Evolutionary conservation across 768 basidiomycete genomes (phyloP).

Genomic region (Suillus subaureus): DNA sequence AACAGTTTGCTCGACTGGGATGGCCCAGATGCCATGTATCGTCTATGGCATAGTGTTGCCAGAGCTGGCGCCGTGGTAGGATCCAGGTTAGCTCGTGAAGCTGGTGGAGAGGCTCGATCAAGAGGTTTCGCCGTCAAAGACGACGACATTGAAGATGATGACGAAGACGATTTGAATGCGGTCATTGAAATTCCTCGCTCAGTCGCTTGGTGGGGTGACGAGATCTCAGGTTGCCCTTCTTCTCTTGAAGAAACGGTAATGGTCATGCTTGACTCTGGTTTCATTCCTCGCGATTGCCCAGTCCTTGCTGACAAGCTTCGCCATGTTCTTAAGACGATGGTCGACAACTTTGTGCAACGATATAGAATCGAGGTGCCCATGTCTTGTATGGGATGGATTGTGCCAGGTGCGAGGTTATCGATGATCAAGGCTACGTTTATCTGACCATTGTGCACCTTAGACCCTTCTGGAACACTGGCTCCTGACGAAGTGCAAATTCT

Average conservation of each 20-base stretch:
- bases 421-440: background rate
- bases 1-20: slow-evolving; percentile 49
- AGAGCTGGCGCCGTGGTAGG: slow-evolving; percentile 44
- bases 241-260: slow-evolving; percentile 63
- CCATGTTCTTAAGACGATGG: slow-evolving; percentile 45
- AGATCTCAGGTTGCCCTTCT: slow-evolving; percentile 61
- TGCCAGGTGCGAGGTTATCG: slow-evolving; percentile 46
- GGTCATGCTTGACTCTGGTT: slow-evolving; percentile 59
- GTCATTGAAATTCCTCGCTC: slow-evolving; percentile 41
- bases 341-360: slow-evolving; percentile 44
- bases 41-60: slow-evolving; percentile 44
- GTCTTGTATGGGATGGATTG: slow-evolving; percentile 62
- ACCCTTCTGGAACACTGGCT: slow-evolving; percentile 51
- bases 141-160: slow-evolving; percentile 41
- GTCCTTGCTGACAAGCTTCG: slow-evolving; percentile 58
- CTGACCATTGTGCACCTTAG: slow-evolving; percentile 33
- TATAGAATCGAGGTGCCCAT: slow-evolving; percentile 55
- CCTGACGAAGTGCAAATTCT: slow-evolving; percentile 62
- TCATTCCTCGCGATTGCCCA: slow-evolving; percentile 49
- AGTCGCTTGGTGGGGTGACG: slow-evolving; percentile 72
- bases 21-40: slow-evolving; percentile 40
- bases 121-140: slow-evolving; percentile 43
- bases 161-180: slow-evolving; percentile 37
- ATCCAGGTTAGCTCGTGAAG: slow-evolving; percentile 40
- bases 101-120: slow-evolving; percentile 39